These are phyloP conservation scores for Amanita rubescens DNA, from an alignment of 768 basidiomycete species.

Conservation along the genomic window DNA sequence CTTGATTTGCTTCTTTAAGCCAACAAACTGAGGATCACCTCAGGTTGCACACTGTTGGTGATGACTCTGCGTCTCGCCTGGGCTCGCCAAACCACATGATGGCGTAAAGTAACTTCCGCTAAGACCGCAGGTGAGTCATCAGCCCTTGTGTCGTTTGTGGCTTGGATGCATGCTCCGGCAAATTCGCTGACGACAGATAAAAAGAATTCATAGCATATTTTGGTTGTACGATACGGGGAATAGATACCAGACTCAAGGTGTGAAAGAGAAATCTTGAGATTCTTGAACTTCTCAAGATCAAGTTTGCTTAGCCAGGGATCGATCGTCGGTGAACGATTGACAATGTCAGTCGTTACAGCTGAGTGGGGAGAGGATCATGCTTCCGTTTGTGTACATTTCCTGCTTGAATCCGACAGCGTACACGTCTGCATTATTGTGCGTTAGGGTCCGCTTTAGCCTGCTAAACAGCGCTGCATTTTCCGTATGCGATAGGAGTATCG, in stretches of 20 bases:
- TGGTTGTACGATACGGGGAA: background rate
- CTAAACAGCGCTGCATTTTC: background rate
- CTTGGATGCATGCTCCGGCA: background rate
- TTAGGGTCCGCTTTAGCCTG: background rate
- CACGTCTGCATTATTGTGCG: too few relatives aligned
- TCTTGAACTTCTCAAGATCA: slow-evolving; percentile 6
- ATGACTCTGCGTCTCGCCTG: background rate
- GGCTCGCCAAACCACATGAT: background rate
- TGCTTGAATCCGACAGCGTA: background rate
- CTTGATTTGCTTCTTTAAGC: slow-evolving; percentile 8
- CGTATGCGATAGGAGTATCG: background rate
- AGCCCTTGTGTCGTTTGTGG: background rate
- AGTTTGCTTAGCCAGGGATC: background rate
- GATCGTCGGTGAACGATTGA: slow-evolving; percentile 6
- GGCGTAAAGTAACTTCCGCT: background rate
- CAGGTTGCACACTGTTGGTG: slow-evolving; percentile 1
- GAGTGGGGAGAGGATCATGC: background rate
- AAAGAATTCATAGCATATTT: background rate
- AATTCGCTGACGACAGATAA: background rate
- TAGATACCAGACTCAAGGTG: background rate
- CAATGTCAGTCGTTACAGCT: background rate
- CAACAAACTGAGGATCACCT: slow-evolving; percentile 7
- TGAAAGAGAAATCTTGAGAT: background rate
- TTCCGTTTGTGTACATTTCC: background rate
- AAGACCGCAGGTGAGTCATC: background rate